phyloP scores from a whole-genome alignment of 208 protist genomes.

The Novymonas esmeraldas region DNA sequence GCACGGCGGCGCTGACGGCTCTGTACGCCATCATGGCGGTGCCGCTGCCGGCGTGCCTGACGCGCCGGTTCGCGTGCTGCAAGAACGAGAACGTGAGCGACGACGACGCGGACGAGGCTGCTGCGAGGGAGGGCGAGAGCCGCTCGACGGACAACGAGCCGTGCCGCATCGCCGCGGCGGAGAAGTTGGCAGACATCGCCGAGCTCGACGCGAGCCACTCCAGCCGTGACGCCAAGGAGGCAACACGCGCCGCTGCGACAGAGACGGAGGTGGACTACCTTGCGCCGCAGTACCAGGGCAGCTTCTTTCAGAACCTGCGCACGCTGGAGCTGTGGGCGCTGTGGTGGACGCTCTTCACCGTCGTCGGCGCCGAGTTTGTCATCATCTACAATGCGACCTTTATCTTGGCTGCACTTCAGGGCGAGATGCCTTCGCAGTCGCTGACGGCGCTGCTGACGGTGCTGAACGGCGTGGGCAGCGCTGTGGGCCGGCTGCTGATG shows the following conservation, averaged over 20 bases:
- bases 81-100: slow-evolving; percentile 3
- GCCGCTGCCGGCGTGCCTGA: slow-evolving; percentile 27
- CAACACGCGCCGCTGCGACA: not conserved
- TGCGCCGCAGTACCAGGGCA: slow-evolving; percentile 60
- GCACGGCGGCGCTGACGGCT: slow-evolving; percentile 33
- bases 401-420: slow-evolving; percentile 44
- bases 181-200: not conserved
- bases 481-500: slow-evolving; percentile 46
- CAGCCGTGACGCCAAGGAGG: too few relatives aligned
- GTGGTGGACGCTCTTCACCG: slow-evolving; percentile 45
- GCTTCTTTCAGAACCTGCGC: slow-evolving; percentile 41
- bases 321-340: slow-evolving; percentile 46
- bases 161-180: not conserved
- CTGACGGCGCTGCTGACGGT: slow-evolving; percentile 50
- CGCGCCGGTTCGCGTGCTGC: slow-evolving; percentile 4
- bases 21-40: slow-evolving; percentile 42
- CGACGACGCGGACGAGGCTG: not conserved
- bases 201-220: too few relatives aligned
- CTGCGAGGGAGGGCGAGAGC: not conserved
- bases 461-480: slow-evolving; percentile 59
- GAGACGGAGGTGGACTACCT: slow-evolving; percentile 62
- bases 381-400: slow-evolving; percentile 59
- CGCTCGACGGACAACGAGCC: slow-evolving; percentile 6
- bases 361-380: slow-evolving; percentile 44
- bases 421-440: slow-evolving; percentile 15